A percentile compares a stretch with the other conserved stretches of the same genome.
These are phyloP conservation scores for Hirschioporus abietinus DNA, from an alignment of 768 basidiomycete species.

Conservation along the genomic window DNA sequence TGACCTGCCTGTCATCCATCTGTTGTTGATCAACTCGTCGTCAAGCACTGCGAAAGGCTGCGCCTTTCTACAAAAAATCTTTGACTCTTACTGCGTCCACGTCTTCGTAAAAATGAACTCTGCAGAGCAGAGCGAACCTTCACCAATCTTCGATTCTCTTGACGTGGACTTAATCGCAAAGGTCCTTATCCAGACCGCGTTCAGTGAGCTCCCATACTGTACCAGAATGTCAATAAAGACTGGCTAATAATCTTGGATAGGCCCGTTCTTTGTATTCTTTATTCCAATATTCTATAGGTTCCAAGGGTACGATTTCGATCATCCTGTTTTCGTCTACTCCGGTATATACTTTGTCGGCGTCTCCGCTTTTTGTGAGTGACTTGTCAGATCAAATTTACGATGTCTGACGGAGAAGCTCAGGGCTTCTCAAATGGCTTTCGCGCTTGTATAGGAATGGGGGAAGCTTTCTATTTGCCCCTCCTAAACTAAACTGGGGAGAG, in stretches of 20 bases:
- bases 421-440: slow-evolving; percentile 66
- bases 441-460: slow-evolving; percentile 71
- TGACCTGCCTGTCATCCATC: not conserved
- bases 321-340: slow-evolving; percentile 47
- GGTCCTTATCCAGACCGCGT: slow-evolving; percentile 70
- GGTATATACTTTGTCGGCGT: slow-evolving; percentile 53
- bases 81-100: not conserved
- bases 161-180: slow-evolving; percentile 77
- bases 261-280: slow-evolving; percentile 81
- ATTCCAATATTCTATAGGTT: slow-evolving; percentile 76
- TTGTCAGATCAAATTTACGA: not conserved
- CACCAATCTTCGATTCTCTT: slow-evolving; percentile 60
- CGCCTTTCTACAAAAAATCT: not conserved
- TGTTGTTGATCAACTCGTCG: slow-evolving; percentile 1
- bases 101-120: not conserved
- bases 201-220: slow-evolving; percentile 50
- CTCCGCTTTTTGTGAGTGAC: slow-evolving; percentile 60
- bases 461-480: slow-evolving; percentile 53
- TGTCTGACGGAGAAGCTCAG: slow-evolving; percentile 29
- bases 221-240: not conserved
- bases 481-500: slow-evolving; percentile 74
- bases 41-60: not conserved
- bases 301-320: slow-evolving; percentile 48
- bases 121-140: slow-evolving; percentile 14
- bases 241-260: slow-evolving; percentile 30